Evolutionary conservation across 805 yeast genomes (phyloP).

Genomic region (Yarrowia sp.): DNA sequence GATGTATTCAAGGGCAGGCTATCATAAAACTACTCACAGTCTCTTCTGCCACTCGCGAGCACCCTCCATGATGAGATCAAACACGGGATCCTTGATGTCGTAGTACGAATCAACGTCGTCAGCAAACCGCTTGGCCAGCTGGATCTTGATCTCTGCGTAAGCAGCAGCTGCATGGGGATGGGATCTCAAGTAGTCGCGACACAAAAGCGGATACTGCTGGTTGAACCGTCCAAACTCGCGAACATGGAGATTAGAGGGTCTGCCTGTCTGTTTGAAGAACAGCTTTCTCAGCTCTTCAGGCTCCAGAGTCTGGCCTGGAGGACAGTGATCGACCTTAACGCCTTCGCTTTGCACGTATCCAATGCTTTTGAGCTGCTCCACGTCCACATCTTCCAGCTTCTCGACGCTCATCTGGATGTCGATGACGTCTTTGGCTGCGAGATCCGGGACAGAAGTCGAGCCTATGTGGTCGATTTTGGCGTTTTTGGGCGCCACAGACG

Average conservation of each 20-base stretch:
- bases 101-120: not conserved
- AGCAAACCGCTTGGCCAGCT: not conserved
- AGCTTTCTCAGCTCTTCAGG: not conserved
- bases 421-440: slow-evolving; percentile 2
- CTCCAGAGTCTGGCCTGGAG: not conserved
- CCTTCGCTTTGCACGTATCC: not conserved
- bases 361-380: not conserved
- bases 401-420: slow-evolving; percentile 11
- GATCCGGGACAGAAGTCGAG: not conserved
- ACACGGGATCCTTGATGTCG: slow-evolving; percentile 5
- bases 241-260: not conserved
- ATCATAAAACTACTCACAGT: no score
- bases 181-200: not conserved
- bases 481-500: not conserved
- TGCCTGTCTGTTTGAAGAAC: not conserved
- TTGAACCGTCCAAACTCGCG: not conserved
- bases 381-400: not conserved
- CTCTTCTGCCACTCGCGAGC: not conserved
- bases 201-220: not conserved
- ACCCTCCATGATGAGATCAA: slow-evolving; percentile 13
- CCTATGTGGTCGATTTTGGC: slow-evolving; percentile 12
- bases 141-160: not conserved
- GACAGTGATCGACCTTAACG: slow-evolving; percentile 5
- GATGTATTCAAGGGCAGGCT: no score
- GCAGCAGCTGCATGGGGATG: slow-evolving; percentile 13